Evolutionary conservation across 1,284 basidiomycete genomes (phyloP).

Genomic region (Moesziomyces antarcticus): DNA sequence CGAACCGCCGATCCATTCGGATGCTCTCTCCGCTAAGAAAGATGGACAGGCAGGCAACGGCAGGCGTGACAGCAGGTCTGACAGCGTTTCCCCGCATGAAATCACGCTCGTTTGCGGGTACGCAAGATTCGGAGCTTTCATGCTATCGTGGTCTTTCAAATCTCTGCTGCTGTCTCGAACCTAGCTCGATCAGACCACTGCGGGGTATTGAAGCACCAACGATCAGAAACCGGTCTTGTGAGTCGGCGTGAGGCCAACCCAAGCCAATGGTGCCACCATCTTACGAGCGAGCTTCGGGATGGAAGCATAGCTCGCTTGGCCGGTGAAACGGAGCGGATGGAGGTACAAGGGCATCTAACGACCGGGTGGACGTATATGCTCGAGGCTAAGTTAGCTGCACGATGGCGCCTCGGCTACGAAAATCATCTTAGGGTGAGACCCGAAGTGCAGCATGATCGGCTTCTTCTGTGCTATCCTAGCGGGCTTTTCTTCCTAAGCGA

Average conservation of each 20-base stretch:
- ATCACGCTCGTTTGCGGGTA: not conserved
- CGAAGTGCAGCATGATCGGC: no score
- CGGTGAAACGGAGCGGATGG: not conserved
- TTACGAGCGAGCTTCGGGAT: not conserved
- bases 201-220: not conserved
- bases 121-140: not conserved
- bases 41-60: no score
- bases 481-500: not conserved
- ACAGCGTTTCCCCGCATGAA: not conserved
- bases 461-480: not conserved
- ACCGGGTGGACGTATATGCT: no score
- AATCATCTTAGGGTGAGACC: no score
- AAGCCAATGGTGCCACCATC: not conserved
- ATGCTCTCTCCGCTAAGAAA: not conserved
- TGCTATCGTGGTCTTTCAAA: not conserved
- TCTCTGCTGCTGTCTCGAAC: no score
- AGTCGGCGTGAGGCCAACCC: no score
- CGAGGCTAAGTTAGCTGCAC: not conserved
- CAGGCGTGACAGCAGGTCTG: not conserved
- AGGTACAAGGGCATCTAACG: no score
- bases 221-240: not conserved
- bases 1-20: not conserved
- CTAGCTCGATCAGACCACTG: not conserved
- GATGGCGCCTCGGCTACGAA: not conserved
- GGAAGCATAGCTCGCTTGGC: not conserved